Evolutionary conservation across 2,329 filamentous ascomycete genomes (phyloP), one percentile per base, ranked within the genome.

Genomic region (Metarhizium robertsii): DNA sequence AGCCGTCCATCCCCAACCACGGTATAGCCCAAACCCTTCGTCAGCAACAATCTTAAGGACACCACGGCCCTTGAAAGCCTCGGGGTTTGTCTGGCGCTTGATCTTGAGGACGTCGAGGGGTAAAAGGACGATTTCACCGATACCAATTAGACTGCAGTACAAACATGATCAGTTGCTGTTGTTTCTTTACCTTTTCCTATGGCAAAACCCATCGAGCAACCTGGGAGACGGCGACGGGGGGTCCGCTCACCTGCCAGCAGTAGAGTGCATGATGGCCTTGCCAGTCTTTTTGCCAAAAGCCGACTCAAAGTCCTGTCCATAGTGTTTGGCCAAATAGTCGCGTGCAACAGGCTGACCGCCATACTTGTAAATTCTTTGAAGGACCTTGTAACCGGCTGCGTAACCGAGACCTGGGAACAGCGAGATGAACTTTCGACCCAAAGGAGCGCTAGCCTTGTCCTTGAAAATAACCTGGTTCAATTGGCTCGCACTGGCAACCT

Each of bases 21-120:
- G 85, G 78, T 99, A 99, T 53, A 99, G 77, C 52, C 91, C 91
- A 67, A 97, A 95, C 40, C 94, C 94, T 73, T 99, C 94, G 68
- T 99, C 94, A 57, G 83, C 81, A 59, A 99, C 81, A 62, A 99
- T 97, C 74, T 81, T 87, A 69, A 97, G 76, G 58, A 99, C 80
- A 59, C 94, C 94, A 66, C 94, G 88, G 64, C 92, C 92, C 63
- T 91, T 85, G 85, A 99, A 99, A 40, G 94, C 92, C 69, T 97
- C 94, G 45, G 94, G 94, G 79, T 99, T 99, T 63, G 94, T 99
- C 78, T 99, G 94, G 66, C 94, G 86, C 83, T 99, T 99, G 78
- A 99, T 99, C 83, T 99, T 99, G 60, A 99, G 83, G 43, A 99
- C 92, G 65, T 99, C 94, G 58, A 99, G 84, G 46, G 94, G 94